Percentiles rank a stretch among this genome's conserved stretches.
Conservation (phyloP, 495 filamentous ascomycete genomes). For the Letharia lupina region DNA sequence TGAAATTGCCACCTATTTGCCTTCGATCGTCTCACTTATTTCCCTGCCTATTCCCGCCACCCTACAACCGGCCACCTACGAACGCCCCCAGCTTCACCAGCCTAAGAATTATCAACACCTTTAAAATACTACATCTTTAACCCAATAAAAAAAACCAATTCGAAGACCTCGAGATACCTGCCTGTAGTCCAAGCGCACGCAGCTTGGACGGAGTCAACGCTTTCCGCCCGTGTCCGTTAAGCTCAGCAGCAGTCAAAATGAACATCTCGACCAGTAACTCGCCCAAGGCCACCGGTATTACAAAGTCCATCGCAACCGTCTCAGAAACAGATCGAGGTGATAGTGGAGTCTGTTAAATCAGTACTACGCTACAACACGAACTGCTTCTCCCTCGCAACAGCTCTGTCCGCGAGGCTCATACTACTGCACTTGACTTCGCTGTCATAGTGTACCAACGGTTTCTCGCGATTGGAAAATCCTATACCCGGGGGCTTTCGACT, state of each 20-base stretch:
- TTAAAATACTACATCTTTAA: background rate
- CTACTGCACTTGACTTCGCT: conserved; percentile 16
- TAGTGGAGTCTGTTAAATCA: conserved; percentile 15
- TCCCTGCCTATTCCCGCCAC: conserved; percentile 26
- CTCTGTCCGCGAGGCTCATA: conserved; percentile 15
- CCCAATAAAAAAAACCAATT: background rate
- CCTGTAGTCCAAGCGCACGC: conserved; percentile 9
- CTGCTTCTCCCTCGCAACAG: conserved; percentile 18
- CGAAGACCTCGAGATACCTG: background rate
- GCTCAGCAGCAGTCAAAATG: conserved; percentile 22
- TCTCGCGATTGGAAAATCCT: conserved; percentile 26
- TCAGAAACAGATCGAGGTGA: conserved; percentile 14
- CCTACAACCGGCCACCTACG: conserved; percentile 18
- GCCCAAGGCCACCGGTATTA: conserved; percentile 21
- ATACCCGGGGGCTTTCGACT: conserved; percentile 17
- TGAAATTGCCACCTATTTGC: conserved; percentile 14
- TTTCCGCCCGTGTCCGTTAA: conserved; percentile 14
- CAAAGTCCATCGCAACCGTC: conserved; percentile 25
- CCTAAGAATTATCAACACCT: background rate
- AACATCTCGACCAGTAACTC: conserved; percentile 9
- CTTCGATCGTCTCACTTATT: conserved; percentile 13
- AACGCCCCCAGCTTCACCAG: conserved; percentile 10
- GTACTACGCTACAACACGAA: conserved; percentile 14
- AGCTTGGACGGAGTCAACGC: conserved; percentile 12
- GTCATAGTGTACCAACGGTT: conserved; percentile 23